These are phyloP conservation scores for Xylaria sp. DNA, from an alignment of 2,329 filamentous ascomycete species.

Conservation along the genomic window DNA sequence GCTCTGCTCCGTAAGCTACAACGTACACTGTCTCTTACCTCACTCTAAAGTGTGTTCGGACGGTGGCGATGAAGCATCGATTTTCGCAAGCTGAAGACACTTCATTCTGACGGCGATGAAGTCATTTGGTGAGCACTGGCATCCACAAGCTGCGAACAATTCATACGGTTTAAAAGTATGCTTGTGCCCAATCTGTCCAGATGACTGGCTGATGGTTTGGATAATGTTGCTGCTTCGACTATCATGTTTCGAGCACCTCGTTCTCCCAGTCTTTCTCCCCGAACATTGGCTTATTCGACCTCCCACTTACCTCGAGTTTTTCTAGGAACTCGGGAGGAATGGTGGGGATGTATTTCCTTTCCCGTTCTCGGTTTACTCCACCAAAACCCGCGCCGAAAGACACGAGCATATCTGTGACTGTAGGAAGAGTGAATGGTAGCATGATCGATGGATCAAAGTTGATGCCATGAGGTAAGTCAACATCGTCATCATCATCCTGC, in stretches of 20 bases:
- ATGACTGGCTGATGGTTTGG: slow-evolving; percentile 20
- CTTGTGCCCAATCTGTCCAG: slow-evolving; percentile 28
- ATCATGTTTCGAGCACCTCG: slow-evolving; percentile 56
- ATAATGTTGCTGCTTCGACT: slow-evolving; percentile 13
- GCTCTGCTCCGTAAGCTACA: background rate
- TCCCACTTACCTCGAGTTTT: slow-evolving; percentile 73
- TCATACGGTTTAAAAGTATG: slow-evolving; percentile 9
- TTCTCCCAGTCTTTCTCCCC: slow-evolving; percentile 71
- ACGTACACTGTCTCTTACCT: background rate
- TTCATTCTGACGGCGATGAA: slow-evolving; percentile 21
- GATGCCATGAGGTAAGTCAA: slow-evolving; percentile 74
- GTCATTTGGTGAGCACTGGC: slow-evolving; percentile 29
- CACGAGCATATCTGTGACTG: slow-evolving; percentile 95
- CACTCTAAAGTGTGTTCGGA: background rate
- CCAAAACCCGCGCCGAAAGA: slow-evolving; percentile 95
- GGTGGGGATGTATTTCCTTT: slow-evolving; percentile 93
- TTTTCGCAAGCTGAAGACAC: slow-evolving; percentile 19
- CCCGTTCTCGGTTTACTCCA: slow-evolving; percentile 86
- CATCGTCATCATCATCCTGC: slow-evolving; percentile 68
- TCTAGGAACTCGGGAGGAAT: slow-evolving; percentile 92
- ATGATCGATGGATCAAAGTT: slow-evolving; percentile 89
- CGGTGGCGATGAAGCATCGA: background rate
- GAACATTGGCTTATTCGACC: slow-evolving; percentile 61
- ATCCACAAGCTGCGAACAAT: slow-evolving; percentile 21
- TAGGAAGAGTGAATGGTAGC: slow-evolving; percentile 93